Evolutionary conservation across 768 basidiomycete genomes (phyloP).

Genomic region (Boletellus ananas): DNA sequence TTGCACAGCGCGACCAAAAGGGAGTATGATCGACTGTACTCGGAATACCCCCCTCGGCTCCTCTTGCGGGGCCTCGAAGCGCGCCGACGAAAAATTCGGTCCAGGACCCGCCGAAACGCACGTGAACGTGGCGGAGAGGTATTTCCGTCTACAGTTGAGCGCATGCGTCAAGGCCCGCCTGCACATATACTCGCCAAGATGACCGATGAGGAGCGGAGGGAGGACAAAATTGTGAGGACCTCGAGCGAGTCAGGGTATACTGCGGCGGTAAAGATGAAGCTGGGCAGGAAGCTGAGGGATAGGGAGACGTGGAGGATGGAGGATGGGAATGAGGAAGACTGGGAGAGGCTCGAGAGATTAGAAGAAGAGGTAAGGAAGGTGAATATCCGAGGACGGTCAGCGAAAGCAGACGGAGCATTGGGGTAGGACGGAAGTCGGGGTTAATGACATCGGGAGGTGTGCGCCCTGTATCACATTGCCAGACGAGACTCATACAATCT

Average conservation of each 20-base stretch:
- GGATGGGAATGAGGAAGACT: conserved; percentile 26
- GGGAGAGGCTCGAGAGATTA: conserved; percentile 24
- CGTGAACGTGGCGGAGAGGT: conserved; percentile 67
- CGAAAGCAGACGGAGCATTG: neutral
- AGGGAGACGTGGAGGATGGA: conserved; percentile 35
- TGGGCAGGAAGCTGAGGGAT: conserved; percentile 48
- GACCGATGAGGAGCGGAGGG: conserved; percentile 42
- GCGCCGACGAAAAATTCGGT: conserved; percentile 53
- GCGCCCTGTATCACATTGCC: neutral
- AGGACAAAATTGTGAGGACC: conserved; percentile 49
- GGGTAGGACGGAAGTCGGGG: neutral
- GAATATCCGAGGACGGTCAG: conserved; percentile 22
- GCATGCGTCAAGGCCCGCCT: conserved; percentile 56
- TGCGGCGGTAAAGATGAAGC: conserved; percentile 54
- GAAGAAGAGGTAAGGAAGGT: conserved; percentile 28
- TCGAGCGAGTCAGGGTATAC: conserved; percentile 70
- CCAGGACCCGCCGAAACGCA: conserved; percentile 59
- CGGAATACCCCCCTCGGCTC: conserved; percentile 47
- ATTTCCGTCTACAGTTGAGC: conserved; percentile 41
- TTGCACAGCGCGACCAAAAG: conserved; percentile 35
- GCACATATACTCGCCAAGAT: conserved; percentile 54
- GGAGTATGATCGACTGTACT: conserved; percentile 40
- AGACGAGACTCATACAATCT: too few relatives aligned
- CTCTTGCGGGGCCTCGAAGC: conserved; percentile 50
- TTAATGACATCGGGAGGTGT: conserved; percentile 3